Percentiles rank a stretch among this genome's conserved stretches.
These are phyloP conservation scores for Malassezia obtusa DNA, from an alignment of 1,284 basidiomycete species.

Conservation along the genomic window DNA sequence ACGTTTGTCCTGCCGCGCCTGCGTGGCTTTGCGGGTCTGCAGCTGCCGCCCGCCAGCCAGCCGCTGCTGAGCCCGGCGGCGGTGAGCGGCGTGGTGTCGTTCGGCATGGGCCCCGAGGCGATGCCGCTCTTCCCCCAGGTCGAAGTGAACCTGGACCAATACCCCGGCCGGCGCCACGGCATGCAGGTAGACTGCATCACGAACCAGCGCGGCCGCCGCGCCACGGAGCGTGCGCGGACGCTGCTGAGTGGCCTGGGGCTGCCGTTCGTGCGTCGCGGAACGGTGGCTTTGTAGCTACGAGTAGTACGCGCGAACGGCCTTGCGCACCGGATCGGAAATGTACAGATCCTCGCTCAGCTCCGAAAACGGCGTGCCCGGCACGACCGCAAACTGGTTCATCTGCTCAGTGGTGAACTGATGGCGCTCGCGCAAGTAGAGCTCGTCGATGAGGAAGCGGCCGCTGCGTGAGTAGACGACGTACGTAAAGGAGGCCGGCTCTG, in stretches of 20 bases:
- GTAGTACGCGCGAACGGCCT: slow-evolving; percentile 21
- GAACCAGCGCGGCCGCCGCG: slow-evolving; percentile 40
- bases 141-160: slow-evolving; percentile 46
- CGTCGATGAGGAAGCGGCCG: slow-evolving; percentile 40
- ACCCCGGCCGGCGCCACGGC: slow-evolving; percentile 37
- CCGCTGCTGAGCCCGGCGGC: slow-evolving; percentile 54
- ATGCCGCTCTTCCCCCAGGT: slow-evolving; percentile 73
- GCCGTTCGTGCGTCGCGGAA: slow-evolving; percentile 40
- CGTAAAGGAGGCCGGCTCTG: slow-evolving; percentile 19
- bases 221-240: slow-evolving; percentile 37
- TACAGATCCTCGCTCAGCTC: slow-evolving; percentile 40
- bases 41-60: slow-evolving; percentile 55
- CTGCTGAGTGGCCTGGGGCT: slow-evolving; percentile 41
- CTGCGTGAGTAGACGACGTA: slow-evolving; percentile 12
- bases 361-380: slow-evolving; percentile 22
- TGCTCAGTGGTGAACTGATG: slow-evolving; percentile 20
- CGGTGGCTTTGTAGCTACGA: slow-evolving; percentile 8
- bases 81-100: slow-evolving; percentile 73
- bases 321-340: slow-evolving; percentile 33
- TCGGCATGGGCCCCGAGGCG: slow-evolving; percentile 73
- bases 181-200: slow-evolving; percentile 47
- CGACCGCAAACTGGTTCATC: slow-evolving; percentile 21
- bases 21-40: slow-evolving; percentile 76
- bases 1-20: slow-evolving; percentile 90
- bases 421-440: slow-evolving; percentile 35